These are phyloP conservation scores for Colletotrichum trifolii DNA, from an alignment of 2,329 filamentous ascomycete genomes.

Conservation along the genomic window DNA sequence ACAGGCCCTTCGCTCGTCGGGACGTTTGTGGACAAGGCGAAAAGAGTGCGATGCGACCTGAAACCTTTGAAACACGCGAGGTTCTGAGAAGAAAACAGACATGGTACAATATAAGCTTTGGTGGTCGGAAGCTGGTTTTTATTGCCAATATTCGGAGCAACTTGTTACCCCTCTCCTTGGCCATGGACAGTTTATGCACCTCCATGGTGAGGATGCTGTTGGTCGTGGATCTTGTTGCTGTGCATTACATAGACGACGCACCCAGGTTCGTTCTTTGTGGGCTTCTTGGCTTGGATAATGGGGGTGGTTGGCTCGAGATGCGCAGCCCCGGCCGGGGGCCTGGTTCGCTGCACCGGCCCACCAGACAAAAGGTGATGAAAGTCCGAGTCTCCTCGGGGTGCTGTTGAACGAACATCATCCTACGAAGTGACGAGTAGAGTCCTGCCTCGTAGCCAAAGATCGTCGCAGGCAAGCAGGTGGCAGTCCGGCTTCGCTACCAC, in stretches of 20 bases:
- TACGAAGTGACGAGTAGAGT: not conserved
- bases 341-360: not conserved
- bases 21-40: not conserved
- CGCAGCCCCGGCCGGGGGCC: too few relatives aligned
- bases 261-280: too few relatives aligned
- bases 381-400: not conserved
- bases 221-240: not conserved
- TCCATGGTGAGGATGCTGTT: not conserved
- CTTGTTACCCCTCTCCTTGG: constrained; percentile 19
- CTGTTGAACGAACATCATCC: not conserved
- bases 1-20: not conserved
- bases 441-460: too few relatives aligned
- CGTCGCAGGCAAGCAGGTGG: not conserved
- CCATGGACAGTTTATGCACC: constrained; percentile 1
- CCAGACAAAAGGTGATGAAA: not conserved
- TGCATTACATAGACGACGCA: not conserved
- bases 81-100: too few relatives aligned
- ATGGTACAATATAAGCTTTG: too few relatives aligned
- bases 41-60: not conserved
- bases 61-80: too few relatives aligned
- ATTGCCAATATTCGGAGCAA: too few relatives aligned
- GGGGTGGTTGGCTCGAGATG: too few relatives aligned
- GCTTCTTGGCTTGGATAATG: too few relatives aligned
- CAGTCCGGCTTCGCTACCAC: not conserved
- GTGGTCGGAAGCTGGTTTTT: too few relatives aligned